phyloP scores from a whole-genome alignment of 129 eudicot genomes.

The Helichrysum umbraculigerum region DNA sequence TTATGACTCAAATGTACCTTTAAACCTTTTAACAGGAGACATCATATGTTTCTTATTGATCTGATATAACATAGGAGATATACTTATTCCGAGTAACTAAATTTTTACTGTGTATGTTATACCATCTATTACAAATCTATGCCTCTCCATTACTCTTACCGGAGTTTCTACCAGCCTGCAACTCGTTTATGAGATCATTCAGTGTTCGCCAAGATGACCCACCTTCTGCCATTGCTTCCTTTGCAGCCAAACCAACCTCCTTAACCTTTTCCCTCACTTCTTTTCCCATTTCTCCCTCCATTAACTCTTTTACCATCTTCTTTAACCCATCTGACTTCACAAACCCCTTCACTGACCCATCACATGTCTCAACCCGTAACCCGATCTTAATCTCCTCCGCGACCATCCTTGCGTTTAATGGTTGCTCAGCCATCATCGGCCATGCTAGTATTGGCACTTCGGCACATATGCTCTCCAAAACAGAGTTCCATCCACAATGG shows the following conservation, averaged over 20 bases:
- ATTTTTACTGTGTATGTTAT: neutral
- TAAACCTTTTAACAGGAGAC: neutral
- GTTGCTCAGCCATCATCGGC: conserved; percentile 89
- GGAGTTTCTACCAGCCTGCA: conserved; percentile 13
- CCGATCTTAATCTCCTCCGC: conserved; percentile 72
- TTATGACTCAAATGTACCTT: neutral
- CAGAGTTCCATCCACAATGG: conserved; percentile 88
- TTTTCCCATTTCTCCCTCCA: conserved; percentile 63
- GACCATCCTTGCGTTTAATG: conserved; percentile 59
- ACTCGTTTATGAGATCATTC: conserved; percentile 48
- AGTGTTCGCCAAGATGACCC: conserved; percentile 66
- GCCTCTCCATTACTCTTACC: neutral
- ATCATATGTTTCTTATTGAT: neutral
- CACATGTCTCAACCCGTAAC: conserved; percentile 46
- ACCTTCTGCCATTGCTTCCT: conserved; percentile 47
- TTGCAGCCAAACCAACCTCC: conserved; percentile 50
- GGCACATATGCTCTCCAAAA: conserved; percentile 69
- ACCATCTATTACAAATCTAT: neutral
- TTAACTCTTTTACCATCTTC: conserved; percentile 51
- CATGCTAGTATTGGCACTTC: conserved; percentile 76
- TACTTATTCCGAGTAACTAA: neutral
- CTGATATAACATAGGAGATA: neutral
- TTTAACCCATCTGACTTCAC: conserved; percentile 50
- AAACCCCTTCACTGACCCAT: conserved; percentile 57
- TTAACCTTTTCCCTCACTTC: conserved; percentile 46